Evolutionary conservation across 2,329 filamentous ascomycete genomes (phyloP).

Genomic region (Monilinia fructigena): DNA sequence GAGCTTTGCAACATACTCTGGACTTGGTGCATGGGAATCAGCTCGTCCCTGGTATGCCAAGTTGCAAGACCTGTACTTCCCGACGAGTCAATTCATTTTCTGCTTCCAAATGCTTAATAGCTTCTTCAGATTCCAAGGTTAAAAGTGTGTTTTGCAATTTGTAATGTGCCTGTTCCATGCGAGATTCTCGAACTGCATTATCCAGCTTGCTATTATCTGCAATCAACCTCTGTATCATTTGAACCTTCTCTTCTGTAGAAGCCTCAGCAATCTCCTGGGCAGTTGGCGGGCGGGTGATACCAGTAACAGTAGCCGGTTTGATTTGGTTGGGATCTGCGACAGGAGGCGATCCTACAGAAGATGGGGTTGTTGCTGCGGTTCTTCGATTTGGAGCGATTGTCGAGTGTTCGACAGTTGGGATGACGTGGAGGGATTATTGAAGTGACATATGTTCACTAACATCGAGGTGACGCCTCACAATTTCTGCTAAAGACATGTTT

Average conservation of each 20-base stretch:
- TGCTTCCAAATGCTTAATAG: slow-evolving; percentile 81
- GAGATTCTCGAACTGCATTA: slow-evolving; percentile 57
- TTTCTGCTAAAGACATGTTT: slow-evolving; percentile 8
- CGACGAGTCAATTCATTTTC: slow-evolving; percentile 89
- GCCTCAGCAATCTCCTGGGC: slow-evolving; percentile 53
- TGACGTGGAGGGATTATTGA: slow-evolving; percentile 48
- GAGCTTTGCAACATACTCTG: slow-evolving; percentile 59
- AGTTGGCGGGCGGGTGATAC: slow-evolving; percentile 42
- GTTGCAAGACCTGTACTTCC: slow-evolving; percentile 82
- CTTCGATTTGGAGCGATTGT: slow-evolving; percentile 22
- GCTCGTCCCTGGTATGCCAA: slow-evolving; percentile 61
- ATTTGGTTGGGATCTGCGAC: slow-evolving; percentile 33
- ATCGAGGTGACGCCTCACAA: background rate
- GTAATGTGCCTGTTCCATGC: slow-evolving; percentile 85
- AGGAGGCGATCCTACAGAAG: slow-evolving; percentile 37
- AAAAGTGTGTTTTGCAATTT: slow-evolving; percentile 87
- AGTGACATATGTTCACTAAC: slow-evolving; percentile 2
- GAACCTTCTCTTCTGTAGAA: slow-evolving; percentile 54
- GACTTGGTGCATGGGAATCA: slow-evolving; percentile 45
- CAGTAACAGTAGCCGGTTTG: slow-evolving; percentile 28
- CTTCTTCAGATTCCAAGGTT: slow-evolving; percentile 78
- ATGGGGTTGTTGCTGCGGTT: slow-evolving; percentile 28
- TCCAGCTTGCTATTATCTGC: slow-evolving; percentile 55
- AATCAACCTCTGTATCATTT: slow-evolving; percentile 55
- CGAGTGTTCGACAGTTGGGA: slow-evolving; percentile 49